Conservation (phyloP, 2,329 filamentous ascomycete genomes). For the Fonsecaea pugnacius region DNA sequence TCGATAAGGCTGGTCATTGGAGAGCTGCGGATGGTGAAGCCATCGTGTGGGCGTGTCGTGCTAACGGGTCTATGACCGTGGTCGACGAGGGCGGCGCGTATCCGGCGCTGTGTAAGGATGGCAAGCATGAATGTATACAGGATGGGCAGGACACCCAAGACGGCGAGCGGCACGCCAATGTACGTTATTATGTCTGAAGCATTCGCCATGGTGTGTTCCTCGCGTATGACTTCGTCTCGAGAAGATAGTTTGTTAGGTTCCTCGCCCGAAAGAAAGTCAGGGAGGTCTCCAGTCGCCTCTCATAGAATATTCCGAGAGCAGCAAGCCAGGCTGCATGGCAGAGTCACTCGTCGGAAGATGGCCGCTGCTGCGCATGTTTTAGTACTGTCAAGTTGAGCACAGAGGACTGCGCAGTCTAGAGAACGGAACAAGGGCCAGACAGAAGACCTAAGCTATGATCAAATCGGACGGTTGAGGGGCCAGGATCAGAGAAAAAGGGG, state of each 20-base stretch:
- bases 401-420: not conserved
- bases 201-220: constrained; percentile 34
- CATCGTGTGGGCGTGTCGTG: constrained; percentile 38
- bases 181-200: constrained; percentile 61
- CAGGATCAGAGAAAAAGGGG: constrained; percentile 6
- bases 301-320: not conserved
- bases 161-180: constrained; percentile 62
- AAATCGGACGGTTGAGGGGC: not conserved
- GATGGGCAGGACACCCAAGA: constrained; percentile 66
- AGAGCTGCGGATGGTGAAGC: constrained; percentile 65
- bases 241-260: not conserved
- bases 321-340: not conserved
- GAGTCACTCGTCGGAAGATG: not conserved
- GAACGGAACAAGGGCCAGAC: not conserved
- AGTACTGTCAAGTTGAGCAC: not conserved
- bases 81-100: constrained; percentile 62
- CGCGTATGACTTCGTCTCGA: not conserved
- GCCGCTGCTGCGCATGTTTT: not conserved
- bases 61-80: constrained; percentile 52
- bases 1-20: constrained; percentile 70
- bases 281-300: not conserved
- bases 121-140: constrained; percentile 68
- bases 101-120: constrained; percentile 63
- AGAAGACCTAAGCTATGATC: not conserved
- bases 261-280: not conserved